Base-by-base conservation (phyloP, 192 early-diverging fungal species). In the Mortierella antarctica region DNA sequence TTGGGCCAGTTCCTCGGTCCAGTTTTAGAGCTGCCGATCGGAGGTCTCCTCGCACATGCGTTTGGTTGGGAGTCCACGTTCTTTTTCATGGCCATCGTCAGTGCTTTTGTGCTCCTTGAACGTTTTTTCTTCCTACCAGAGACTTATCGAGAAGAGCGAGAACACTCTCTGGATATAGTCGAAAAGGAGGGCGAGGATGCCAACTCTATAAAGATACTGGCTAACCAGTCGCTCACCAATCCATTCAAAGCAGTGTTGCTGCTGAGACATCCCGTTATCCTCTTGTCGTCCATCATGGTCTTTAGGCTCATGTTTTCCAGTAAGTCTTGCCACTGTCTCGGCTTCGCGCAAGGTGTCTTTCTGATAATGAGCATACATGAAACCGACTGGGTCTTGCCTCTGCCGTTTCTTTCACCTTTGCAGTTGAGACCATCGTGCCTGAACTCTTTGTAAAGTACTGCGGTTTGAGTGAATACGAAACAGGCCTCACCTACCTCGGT, bases 271-370 rank as follows among this genome's bases (percentile, higher is more conserved):
- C 82, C 85, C 12, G 69, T 83, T 18, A 79, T 86, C 13, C 47
- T 86, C 6, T 64, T 86, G n/a, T 57, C 55, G 11, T 67, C 83
- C 5, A 74, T 82, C 53, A 73, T 82, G 45, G 58, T 83, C 7
- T 87, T 87, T 67, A 82, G 83, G 23, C 73, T 78, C 57, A 87
- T 87, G 86, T 87, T 85, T 68, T 82, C 84, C 31, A 83, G 77
- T 80, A 80, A 41, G 77, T 20, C 21, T 45, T 23, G 0, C 15
- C n/a, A n/a, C n/a, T n/a, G n/a, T n/a, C n/a, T n/a, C n/a, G n/a
- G n/a, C n/a, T n/a, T n/a, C n/a, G n/a, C n/a, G n/a, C n/a, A n/a
- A n/a, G n/a, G n/a, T n/a, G n/a, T n/a, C n/a, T n/a, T n/a, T 31
- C 31, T 31, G 31, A 31, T 3, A 31, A 31, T 31, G 31, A 31